Evolutionary conservation across 176 grass and related monocot genomes (phyloP).

Genomic region (Oryza meyeriana): DNA sequence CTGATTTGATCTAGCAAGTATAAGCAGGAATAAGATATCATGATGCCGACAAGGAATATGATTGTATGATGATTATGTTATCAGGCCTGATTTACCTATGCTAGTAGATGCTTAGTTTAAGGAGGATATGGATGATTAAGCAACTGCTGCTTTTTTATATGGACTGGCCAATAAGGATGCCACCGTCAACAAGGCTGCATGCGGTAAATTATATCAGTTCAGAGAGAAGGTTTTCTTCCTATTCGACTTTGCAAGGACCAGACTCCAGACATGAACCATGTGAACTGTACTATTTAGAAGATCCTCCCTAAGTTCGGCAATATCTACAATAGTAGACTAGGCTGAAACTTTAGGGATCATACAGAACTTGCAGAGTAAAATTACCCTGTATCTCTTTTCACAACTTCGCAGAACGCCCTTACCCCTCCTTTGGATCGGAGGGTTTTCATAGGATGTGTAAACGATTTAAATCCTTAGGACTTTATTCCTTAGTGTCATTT

Average conservation of each 20-base stretch:
- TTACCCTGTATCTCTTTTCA: no score
- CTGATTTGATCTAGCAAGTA: conserved; percentile 42
- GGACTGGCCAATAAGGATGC: background rate
- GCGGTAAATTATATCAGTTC: conserved; percentile 10
- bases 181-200: background rate
- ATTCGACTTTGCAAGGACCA: conserved; percentile 15
- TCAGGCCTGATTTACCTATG: background rate
- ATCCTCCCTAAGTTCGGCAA: background rate
- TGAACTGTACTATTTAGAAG: conserved; percentile 11
- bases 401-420: no score
- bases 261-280: conserved; percentile 1
- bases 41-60: conserved; percentile 43
- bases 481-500: no score
- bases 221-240: conserved; percentile 8
- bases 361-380: conserved; percentile 18
- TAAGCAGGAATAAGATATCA: conserved; percentile 40
- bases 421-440: no score
- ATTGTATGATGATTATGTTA: conserved; percentile 42
- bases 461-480: no score
- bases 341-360: background rate
- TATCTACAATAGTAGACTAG: background rate
- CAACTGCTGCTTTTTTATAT: conserved; percentile 6
- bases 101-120: conserved; percentile 29
- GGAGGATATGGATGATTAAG: conserved; percentile 14
- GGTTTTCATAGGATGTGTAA: no score